These are phyloP conservation scores for Phylloporus sp. DNA, from an alignment of 768 basidiomycete genomes.

Conservation along the genomic window DNA sequence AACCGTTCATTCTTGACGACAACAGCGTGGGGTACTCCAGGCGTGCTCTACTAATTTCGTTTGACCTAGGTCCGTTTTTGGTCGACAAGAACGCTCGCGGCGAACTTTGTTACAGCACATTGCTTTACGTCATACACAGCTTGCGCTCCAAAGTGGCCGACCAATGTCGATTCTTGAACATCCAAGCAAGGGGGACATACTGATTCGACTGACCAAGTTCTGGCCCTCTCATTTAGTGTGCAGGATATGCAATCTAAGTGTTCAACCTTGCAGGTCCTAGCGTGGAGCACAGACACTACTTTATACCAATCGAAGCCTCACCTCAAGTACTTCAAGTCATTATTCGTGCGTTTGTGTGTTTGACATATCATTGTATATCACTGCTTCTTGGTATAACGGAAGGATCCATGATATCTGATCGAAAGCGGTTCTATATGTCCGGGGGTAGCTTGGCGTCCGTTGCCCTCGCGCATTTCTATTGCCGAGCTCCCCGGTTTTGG, in stretches of 20 bases:
- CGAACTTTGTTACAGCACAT: not conserved
- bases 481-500: constrained; percentile 12
- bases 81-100: not conserved
- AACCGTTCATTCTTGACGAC: constrained; percentile 5
- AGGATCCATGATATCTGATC: not conserved
- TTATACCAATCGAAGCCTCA: constrained; percentile 6
- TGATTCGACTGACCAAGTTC: not conserved
- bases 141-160: not conserved
- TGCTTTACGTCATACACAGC: not conserved
- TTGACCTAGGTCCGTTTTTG: not conserved
- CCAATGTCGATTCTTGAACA: not conserved
- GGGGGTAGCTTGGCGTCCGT: constrained; percentile 14
- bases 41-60: not conserved
- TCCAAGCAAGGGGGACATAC: constrained; percentile 1
- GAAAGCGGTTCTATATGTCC: constrained; percentile 1
- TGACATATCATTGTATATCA: constrained; percentile 8
- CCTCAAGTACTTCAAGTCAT: not conserved
- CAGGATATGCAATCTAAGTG: not conserved
- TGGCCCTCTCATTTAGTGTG: not conserved
- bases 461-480: constrained; percentile 10
- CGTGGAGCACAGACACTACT: constrained; percentile 5
- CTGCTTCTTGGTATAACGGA: constrained; percentile 13
- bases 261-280: constrained; percentile 4
- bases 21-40: constrained; percentile 1
- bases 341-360: not conserved